Evolutionary conservation across 106 monocot species (phyloP), one percentile per base, ranked within the genome.

Genomic region (Triglochin maritima): DNA sequence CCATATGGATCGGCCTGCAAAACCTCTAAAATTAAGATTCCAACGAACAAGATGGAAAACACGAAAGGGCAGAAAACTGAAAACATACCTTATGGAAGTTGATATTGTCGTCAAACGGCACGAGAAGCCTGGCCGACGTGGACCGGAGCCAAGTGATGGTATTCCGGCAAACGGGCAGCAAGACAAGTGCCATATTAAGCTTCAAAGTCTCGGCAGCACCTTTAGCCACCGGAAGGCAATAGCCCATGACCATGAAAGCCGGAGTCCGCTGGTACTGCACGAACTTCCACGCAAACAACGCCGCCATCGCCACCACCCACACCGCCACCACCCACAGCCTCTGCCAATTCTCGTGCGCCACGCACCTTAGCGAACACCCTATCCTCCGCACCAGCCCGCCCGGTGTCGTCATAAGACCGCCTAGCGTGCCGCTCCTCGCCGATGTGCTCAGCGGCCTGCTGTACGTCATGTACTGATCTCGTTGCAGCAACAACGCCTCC

Each of bases 41-140:
- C 29, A 29, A 29, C 29, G n/a, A n/a, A n/a, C n/a, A n/a, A n/a
- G n/a, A 29, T 29, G 29, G 29, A 29, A 29, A 29, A 29, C 29
- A 29, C 29, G 29, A 29, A 29, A 29, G 29, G 29, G 0, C 29
- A 29, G 29, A 29, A 29, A 29, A 29, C 29, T 29, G 29, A 29
- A 29, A 29, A 29, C 29, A 44, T 67, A 87, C 92, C 92, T 93
- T 93, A 77, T 93, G 92, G 81, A 93, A 93, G 73, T 74, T 86
- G 83, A 93, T 83, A 75, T 72, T 93, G 65, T 93, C 92, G 74
- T 93, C 88, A 73, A 93, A 93, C 17, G 92, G 92, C 46, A 93
- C 81, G 74, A 88, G 75, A 68, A 85, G 79, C 17, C 88, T 75
- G 45, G 88, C 92, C 29, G 85, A 69, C 5, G 92, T 85, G 63